Conservation (phyloP, 192 early-diverging fungal species). For the Coemansia sp. region DNA sequence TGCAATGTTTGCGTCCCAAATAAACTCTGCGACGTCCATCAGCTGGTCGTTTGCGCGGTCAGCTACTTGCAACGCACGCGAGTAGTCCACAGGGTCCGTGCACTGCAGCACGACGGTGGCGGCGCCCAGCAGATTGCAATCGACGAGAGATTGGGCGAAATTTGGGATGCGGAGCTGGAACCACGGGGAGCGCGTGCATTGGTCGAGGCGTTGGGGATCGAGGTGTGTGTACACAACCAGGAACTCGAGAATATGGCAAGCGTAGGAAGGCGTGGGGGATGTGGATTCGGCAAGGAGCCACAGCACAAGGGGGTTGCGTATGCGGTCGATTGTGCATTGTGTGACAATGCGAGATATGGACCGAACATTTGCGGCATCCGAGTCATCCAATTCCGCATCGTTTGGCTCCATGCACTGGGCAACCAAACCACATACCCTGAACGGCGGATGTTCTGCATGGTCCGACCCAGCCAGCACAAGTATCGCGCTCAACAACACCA, state of each 20-base stretch:
- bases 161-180: slow-evolving; percentile 16
- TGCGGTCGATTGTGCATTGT: too few relatives aligned
- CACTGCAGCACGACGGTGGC: slow-evolving; percentile 40
- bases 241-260: slow-evolving; percentile 26
- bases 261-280: neutral
- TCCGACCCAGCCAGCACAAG: too few relatives aligned
- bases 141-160: slow-evolving; percentile 18
- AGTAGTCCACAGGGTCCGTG: slow-evolving; percentile 14
- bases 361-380: too few relatives aligned
- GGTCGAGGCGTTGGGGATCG: slow-evolving; percentile 6
- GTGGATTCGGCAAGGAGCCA: slow-evolving; percentile 11
- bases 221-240: slow-evolving; percentile 10
- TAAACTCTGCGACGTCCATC: slow-evolving; percentile 21
- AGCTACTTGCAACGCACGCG: slow-evolving; percentile 23
- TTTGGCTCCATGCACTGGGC: too few relatives aligned
- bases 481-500: too few relatives aligned
- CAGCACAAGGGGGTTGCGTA: neutral
- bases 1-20: slow-evolving; percentile 46
- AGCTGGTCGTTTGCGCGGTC: slow-evolving; percentile 32
- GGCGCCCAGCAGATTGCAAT: slow-evolving; percentile 20
- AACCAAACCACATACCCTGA: too few relatives aligned
- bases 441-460: too few relatives aligned
- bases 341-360: too few relatives aligned
- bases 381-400: too few relatives aligned
- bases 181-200: slow-evolving; percentile 19